Percentiles rank a stretch among this genome's conserved stretches.
phyloP scores from a whole-genome alignment of 257 asterid species.

The Cruciata laevipes region DNA sequence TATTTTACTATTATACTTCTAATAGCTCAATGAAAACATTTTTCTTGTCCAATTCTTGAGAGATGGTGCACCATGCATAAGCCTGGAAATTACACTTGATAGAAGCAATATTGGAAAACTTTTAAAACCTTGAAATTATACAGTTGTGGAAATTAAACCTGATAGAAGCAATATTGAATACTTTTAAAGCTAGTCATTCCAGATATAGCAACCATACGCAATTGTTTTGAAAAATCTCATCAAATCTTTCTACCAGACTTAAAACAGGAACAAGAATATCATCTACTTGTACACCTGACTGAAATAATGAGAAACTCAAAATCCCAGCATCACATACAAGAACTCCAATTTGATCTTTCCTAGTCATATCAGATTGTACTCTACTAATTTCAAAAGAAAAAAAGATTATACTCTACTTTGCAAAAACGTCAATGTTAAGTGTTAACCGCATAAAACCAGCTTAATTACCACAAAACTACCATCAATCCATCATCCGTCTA shows the following conservation, averaged over 20 bases:
- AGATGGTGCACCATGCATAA: neutral
- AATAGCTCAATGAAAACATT: neutral
- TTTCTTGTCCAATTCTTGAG: neutral
- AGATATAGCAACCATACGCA: neutral
- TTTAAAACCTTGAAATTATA: no score
- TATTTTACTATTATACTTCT: no score
- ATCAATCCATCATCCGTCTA: no score
- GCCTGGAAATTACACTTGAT: no score
- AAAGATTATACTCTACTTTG: no score
- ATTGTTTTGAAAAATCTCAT: neutral
- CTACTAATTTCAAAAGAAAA: no score
- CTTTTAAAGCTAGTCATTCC: conserved; percentile 9
- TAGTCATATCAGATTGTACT: no score
- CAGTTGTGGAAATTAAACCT: no score
- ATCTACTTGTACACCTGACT: neutral
- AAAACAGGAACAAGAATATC: neutral
- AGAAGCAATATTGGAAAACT: no score
- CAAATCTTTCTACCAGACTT: neutral
- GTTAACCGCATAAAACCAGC: no score
- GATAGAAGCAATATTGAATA: neutral
- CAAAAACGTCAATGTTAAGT: no score
- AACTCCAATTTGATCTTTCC: neutral
- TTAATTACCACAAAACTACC: no score
- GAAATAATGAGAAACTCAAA: neutral
- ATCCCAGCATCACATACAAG: neutral